phyloP scores from a whole-genome alignment of 2,329 filamentous ascomycete species.

The Trichoderma guizhouense region DNA sequence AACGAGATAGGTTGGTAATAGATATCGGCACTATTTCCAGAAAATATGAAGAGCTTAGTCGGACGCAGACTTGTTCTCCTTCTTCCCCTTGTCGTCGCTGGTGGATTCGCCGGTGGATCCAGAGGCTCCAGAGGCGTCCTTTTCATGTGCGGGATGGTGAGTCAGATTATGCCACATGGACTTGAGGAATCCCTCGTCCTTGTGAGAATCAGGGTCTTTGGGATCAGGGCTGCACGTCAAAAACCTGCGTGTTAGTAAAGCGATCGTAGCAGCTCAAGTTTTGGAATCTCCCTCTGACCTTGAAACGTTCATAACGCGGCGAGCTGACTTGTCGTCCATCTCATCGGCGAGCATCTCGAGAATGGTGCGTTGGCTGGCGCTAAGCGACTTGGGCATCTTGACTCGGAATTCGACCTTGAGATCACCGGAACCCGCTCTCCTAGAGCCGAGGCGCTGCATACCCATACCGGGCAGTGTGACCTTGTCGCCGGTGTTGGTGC shows the following conservation, averaged over 20 bases:
- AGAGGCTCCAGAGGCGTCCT: slow-evolving; percentile 31
- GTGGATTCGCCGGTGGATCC: slow-evolving; percentile 18
- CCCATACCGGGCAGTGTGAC: slow-evolving; percentile 87
- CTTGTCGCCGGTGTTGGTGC: slow-evolving; percentile 88
- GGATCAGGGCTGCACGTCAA: slow-evolving; percentile 18
- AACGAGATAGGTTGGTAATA: neutral
- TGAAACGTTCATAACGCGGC: slow-evolving; percentile 81
- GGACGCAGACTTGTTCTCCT: slow-evolving; percentile 34
- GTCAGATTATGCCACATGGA: slow-evolving; percentile 90
- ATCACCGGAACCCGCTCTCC: slow-evolving; percentile 70
- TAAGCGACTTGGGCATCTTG: slow-evolving; percentile 90
- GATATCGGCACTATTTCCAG: slow-evolving; percentile 22
- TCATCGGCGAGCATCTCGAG: slow-evolving; percentile 96
- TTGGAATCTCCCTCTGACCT: slow-evolving; percentile 27
- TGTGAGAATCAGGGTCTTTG: slow-evolving; percentile 52
- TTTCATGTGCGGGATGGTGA: slow-evolving; percentile 62
- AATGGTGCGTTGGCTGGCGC: slow-evolving; percentile 85
- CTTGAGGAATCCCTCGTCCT: slow-evolving; percentile 87
- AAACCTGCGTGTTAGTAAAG: neutral
- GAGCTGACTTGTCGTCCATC: slow-evolving; percentile 88
- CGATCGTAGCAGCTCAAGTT: neutral
- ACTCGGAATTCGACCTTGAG: slow-evolving; percentile 93
- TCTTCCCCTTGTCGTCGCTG: slow-evolving; percentile 29
- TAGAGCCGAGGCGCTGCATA: slow-evolving; percentile 78
- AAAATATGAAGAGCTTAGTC: slow-evolving; percentile 21